Percentiles rank a stretch among this genome's conserved stretches.
phyloP scores from a whole-genome alignment of 73 alveolate species.

The Tetrahymena elliotti region DNA sequence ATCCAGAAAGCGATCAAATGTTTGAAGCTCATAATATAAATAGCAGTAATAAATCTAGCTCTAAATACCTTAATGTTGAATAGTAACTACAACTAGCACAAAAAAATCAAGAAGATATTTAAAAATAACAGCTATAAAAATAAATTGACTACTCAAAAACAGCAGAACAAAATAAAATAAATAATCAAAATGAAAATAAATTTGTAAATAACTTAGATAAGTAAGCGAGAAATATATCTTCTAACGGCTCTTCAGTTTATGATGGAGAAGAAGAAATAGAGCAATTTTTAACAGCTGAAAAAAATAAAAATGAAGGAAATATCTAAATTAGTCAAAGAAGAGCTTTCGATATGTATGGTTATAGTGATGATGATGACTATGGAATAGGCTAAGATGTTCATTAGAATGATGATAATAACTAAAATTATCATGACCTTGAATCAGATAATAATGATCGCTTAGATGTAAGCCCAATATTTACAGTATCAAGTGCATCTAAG shows the following conservation, averaged over 20 bases:
- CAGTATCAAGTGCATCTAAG: not conserved
- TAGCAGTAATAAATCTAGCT: not conserved
- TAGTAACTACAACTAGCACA: not conserved
- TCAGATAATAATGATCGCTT: not conserved
- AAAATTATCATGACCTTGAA: not conserved
- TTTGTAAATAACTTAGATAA: not conserved
- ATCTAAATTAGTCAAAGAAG: not conserved
- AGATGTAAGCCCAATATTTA: not conserved
- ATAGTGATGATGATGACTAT: not conserved
- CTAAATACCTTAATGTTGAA: not conserved
- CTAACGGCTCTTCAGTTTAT: not conserved
- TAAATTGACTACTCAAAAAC: not conserved
- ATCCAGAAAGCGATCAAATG: not conserved
- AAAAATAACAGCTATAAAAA: not conserved
- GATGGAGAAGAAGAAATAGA: not conserved
- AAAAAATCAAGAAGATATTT: not conserved
- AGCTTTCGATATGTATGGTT: not conserved
- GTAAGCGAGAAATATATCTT: not conserved
- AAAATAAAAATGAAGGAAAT: not conserved
- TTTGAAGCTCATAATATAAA: not conserved
- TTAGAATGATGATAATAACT: not conserved
- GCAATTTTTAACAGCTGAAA: not conserved
- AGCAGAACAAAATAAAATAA: not conserved
- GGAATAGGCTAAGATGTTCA: not conserved
- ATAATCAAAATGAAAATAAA: not conserved